These are phyloP conservation scores for Fagus sylvatica DNA, from an alignment of 306 rosid species.

Conservation along the genomic window DNA sequence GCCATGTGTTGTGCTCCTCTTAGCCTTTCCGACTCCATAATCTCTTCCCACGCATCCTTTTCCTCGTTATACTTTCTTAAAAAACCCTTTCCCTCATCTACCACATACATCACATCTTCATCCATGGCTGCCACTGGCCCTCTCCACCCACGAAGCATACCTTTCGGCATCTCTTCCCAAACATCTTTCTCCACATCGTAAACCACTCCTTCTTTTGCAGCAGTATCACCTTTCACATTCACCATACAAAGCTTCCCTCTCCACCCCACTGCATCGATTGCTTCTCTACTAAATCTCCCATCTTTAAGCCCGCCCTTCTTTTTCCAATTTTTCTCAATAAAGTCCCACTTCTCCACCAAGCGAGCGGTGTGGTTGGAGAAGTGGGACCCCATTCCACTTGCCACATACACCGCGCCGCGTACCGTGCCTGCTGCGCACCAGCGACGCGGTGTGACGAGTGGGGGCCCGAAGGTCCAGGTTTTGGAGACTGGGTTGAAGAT, in stretches of 20 bases:
- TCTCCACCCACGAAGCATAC: constrained; percentile 77
- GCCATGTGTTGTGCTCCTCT: constrained; percentile 68
- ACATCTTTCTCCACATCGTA: constrained; percentile 52
- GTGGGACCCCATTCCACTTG: constrained; percentile 74
- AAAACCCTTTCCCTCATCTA: constrained; percentile 57
- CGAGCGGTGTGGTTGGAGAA: constrained; percentile 59
- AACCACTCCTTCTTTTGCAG: constrained; percentile 56
- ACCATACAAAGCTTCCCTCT: constrained; percentile 77
- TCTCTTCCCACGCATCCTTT: constrained; percentile 57
- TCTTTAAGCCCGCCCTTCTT: constrained; percentile 41
- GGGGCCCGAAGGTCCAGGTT: constrained; percentile 55
- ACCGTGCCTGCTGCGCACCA: constrained; percentile 73
- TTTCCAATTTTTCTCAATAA: constrained; percentile 41
- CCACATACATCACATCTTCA: constrained; percentile 64
- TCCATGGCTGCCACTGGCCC: constrained; percentile 95
- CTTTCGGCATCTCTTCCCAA: constrained; percentile 79
- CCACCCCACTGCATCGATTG: constrained; percentile 86
- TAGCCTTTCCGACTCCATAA: constrained; percentile 38
- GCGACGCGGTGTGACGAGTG: constrained; percentile 55
- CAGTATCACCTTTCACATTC: constrained; percentile 57
- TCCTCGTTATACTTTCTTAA: constrained; percentile 41
- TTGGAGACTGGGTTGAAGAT: constrained; percentile 46
- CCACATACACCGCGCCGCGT: constrained; percentile 45
- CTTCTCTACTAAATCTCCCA: constrained; percentile 73
- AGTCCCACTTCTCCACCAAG: constrained; percentile 55